Percentiles rank a stretch among this genome's conserved stretches.
These are phyloP conservation scores for Sarcomyxa edulis DNA, from an alignment of 768 basidiomycete genomes.

Conservation along the genomic window DNA sequence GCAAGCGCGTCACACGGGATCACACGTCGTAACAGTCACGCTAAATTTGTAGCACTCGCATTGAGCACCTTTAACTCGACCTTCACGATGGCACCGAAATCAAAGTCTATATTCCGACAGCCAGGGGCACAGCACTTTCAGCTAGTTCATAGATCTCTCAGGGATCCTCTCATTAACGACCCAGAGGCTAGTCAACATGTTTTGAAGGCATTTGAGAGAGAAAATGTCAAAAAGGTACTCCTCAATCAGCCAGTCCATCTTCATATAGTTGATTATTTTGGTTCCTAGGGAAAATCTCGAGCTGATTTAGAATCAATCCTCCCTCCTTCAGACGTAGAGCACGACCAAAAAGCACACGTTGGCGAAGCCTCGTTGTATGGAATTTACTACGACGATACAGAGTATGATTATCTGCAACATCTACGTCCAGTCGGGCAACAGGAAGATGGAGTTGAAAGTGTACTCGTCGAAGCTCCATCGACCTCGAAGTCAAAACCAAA, in stretches of 20 bases:
- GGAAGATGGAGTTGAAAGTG: constrained; percentile 77
- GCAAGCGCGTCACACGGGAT: not conserved
- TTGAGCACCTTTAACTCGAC: not conserved
- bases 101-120: constrained; percentile 84
- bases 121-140: constrained; percentile 93
- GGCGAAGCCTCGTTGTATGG: constrained; percentile 91
- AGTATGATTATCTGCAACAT: constrained; percentile 99
- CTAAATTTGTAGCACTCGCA: not conserved
- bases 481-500: constrained; percentile 28
- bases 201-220: constrained; percentile 75
- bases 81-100: too few species aligned
- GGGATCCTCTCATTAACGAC: constrained; percentile 94
- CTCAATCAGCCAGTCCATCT: constrained; percentile 8
- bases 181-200: constrained; percentile 85
- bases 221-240: constrained; percentile 62
- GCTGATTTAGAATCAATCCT: constrained; percentile 69
- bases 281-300: constrained; percentile 70
- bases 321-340: constrained; percentile 39
- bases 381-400: constrained; percentile 90
- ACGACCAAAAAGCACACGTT: constrained; percentile 47
- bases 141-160: constrained; percentile 92
- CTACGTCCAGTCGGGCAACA: constrained; percentile 71
- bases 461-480: constrained; percentile 73
- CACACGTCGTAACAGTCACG: constrained; percentile 5
- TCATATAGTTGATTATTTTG: constrained; percentile 11